Base-by-base conservation (phyloP, 2,329 filamentous ascomycete species). In the Xylaria polymorpha region DNA sequence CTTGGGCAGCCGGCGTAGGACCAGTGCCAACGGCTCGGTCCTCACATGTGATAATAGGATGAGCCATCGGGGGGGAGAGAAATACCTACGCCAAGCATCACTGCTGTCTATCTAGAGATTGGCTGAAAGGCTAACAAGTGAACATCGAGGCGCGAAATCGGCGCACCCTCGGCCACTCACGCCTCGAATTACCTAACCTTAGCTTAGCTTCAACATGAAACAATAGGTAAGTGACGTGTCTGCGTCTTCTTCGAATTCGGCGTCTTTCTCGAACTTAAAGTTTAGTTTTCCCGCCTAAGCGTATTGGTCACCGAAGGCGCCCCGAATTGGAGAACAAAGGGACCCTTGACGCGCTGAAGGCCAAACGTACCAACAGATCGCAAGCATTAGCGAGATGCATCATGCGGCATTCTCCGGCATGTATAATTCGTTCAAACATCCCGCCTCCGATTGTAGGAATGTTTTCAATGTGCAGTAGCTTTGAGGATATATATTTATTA, bases 261-360 rank as follows among this genome's bases (percentile, higher is more conserved):
- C 25, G 3, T 48, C 1, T 43, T 29, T 51, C 14, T 14, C n/a
- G 4, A 53, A 44, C 14, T 51, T 22, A 32, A 51, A 37, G 22
- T 32, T 58, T 57, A 37, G 22, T 32, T 58, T 57, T 4, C 12
- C 35, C 3, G 35, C 55, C 55, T 46, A 10, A 20, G 61, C 58
- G 29, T 35, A 61, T 61, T 64, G 14, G 41, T 61, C 39, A 61
- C 64, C 64, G 57, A 66, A 35, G 32, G 25, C 22, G 62, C 6
- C 29, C 41, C 41, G 18, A 18, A 37, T 55, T 41, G 41, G 20
- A 15, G 12, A 29, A 3, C 4, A n/a, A 37, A 22, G n/a, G n/a
- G 15, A 22, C 29, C 20, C 37, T 12, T 39, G 56, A 46, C n/a
- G 32, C 3, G 46, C 56, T 59, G 35, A 58, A 29, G 25, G 4